Evolutionary conservation across 106 monocot genomes (phyloP), one percentile per base, ranked within the genome.

Genomic region (Apostasia ramifera): DNA sequence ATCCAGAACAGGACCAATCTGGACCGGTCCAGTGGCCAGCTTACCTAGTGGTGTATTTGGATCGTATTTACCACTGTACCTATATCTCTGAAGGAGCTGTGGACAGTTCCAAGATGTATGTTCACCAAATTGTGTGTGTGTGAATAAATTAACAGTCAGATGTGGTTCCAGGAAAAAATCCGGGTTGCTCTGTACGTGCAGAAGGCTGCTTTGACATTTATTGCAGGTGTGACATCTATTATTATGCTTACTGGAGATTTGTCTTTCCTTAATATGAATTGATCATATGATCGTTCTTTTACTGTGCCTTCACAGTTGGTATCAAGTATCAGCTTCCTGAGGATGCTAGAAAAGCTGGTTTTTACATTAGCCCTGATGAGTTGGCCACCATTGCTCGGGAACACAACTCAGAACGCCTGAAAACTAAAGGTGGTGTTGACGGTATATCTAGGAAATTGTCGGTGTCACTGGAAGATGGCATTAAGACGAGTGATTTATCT

Each of bases 121-220:
- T 55, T 42, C 42, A 3, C 3, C 11, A 51, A 14, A 53, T 13
- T 2, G 7, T 37, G 10, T 10, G 7, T 2, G 53, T 53, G 53
- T 26, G 50, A 43, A 51, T 52, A 8, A 61, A 43, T 7, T 72
- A 57, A 26, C 46, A 0, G 55, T 69, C 59, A 37, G 6, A n/a
- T 38, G 49, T 38, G 43, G 51, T 52, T 63, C 12, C 90, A 98
- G 98, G 92, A 92, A 76, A 95, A 86, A 61, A 73, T 95, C 68
- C 78, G 95, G 57, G 84, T 95, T 47, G 90, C 87, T 57, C 76
- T 98, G 13, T 87, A 81, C 67, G 92, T 92, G 8, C 86, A 98
- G 64, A 90, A 81, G 77, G 98, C 98, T 72, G 98, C 98, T 57
- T 71, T 87, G 10, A 77, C 74, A 61, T 98, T 98, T 72, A 87